Base-by-base conservation (phyloP, 345 rosid species). In the Pistacia atlantica region DNA sequence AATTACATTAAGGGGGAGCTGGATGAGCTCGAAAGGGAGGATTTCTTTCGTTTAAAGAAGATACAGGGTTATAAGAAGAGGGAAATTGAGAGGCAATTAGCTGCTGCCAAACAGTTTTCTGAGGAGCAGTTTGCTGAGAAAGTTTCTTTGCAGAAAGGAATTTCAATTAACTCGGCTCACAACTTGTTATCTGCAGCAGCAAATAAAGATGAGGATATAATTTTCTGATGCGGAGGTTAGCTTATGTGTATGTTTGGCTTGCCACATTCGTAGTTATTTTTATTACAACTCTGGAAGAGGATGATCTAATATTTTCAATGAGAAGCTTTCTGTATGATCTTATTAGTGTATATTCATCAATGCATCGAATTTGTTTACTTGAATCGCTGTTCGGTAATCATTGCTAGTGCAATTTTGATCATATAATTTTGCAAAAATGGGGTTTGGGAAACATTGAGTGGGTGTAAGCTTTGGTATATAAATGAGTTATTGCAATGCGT, bases 1-100 rank as follows among this genome's bases (percentile, higher is more conserved):
- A 85, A 38, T 71, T 90, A 92, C 82, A 94, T 94, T 37, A 94
- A 89, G 80, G 97, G 90, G 33, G 95, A 94, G 87, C 80, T 94
- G 87, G 98, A 94, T 79, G 95, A 92, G 83, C 93, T 94, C 14
- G 97, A 94, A 79, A 90, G 97, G 72, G 98, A 94, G 37, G 97
- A 94, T 81, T 94, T 94, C 87, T 94, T 94, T 84, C 84, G 95
- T 87, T 42, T 94, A 69, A 94, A 93, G 87, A 94, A 94, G 94
- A 92, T 91, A 64, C 94, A 89, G 67, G 94, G 94, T 42, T 92
- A 84, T 74, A 92, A 92, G 85, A 94, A 84, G 86, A 88, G 98
- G 81, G 97, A 87, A 69, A 82, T 87, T 1, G 94, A 90, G 83
- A 77, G 80, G 79, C 91, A 90, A 58, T 78, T 75, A 2, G 87